Conservation (phyloP, 2,329 filamentous ascomycete genomes). For the Botrytis deweyae region DNA sequence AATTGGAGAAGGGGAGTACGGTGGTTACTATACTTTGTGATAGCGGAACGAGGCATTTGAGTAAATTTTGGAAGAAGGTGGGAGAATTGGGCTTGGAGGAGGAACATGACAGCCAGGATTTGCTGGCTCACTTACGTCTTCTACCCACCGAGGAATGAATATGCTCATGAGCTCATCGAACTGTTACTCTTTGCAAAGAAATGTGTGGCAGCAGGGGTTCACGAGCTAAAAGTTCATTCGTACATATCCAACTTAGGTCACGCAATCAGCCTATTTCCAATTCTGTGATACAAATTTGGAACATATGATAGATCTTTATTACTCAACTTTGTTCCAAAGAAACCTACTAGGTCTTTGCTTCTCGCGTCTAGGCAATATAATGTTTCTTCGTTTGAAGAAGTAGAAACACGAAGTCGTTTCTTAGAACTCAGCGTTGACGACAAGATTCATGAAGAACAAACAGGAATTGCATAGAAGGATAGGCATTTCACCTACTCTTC, state of each 20-base stretch:
- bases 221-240: background rate
- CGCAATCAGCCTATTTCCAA: background rate
- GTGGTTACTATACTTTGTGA: conserved; percentile 87
- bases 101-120: conserved; percentile 49
- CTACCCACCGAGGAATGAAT: background rate
- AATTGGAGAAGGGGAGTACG: conserved; percentile 57
- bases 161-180: background rate
- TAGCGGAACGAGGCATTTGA: conserved; percentile 76
- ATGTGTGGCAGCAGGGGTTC: background rate
- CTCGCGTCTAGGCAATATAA: background rate
- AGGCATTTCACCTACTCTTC: no score
- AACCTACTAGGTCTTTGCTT: background rate
- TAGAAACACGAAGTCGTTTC: background rate
- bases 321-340: background rate
- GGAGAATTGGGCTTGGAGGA: conserved; percentile 66
- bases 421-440: background rate
- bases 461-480: no score
- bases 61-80: conserved; percentile 79
- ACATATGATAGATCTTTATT: background rate
- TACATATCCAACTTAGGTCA: background rate
- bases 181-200: background rate
- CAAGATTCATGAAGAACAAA: no score
- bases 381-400: background rate
- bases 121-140: conserved; percentile 42
- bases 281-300: background rate